These are phyloP conservation scores for Aspergillus sclerotioniger DNA, from an alignment of 495 filamentous ascomycete species.

Conservation along the genomic window DNA sequence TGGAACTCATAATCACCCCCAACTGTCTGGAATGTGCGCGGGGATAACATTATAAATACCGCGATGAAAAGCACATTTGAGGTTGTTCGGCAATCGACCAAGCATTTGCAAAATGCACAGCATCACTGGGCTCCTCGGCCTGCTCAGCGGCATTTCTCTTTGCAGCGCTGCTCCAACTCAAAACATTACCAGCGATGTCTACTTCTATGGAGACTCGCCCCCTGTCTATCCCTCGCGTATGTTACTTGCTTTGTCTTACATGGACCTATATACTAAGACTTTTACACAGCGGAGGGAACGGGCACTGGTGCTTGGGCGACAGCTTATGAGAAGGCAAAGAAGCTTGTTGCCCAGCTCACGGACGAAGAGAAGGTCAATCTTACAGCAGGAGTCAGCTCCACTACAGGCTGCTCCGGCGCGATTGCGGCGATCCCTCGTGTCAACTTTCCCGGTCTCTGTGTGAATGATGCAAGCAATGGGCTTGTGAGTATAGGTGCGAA, in stretches of 20 bases:
- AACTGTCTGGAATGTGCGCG: not conserved
- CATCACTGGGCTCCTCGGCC: not conserved
- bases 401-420: constrained; percentile 58
- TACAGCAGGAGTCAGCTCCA: constrained; percentile 52
- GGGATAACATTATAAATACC: not conserved
- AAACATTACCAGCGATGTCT: constrained; percentile 24
- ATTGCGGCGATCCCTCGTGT: constrained; percentile 52
- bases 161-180: constrained; percentile 5
- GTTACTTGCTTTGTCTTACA: not conserved
- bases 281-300: not conserved
- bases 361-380: constrained; percentile 58
- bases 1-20: not conserved
- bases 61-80: not conserved
- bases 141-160: constrained; percentile 6
- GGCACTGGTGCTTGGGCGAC: not conserved
- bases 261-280: no score
- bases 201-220: constrained; percentile 56
- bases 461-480: constrained; percentile 63
- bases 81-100: not conserved
- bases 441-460: constrained; percentile 59
- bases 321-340: constrained; percentile 39
- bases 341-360: constrained; percentile 55
- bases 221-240: constrained; percentile 51
- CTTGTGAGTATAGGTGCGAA: constrained; percentile 25
- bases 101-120: not conserved